Evolutionary conservation across 495 filamentous ascomycete genomes (phyloP).

Genomic region (Hypoxylon perforatum): DNA sequence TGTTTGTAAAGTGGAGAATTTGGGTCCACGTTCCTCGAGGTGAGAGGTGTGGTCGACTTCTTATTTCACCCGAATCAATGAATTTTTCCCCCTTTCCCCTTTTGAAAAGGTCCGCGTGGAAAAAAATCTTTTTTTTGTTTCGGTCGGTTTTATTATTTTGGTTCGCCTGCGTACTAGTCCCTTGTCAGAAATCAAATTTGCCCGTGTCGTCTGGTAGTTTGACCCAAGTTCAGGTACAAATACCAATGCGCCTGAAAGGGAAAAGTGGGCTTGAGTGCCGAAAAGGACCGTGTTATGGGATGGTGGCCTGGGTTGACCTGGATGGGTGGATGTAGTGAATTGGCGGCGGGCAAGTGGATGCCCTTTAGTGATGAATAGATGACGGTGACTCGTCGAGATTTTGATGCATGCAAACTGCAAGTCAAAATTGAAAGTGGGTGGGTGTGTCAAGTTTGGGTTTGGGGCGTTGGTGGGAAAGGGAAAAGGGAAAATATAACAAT

Average conservation of each 20-base stretch:
- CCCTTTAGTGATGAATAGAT: conserved; percentile 43
- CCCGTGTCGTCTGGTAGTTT: conserved; percentile 45
- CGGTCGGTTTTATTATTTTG: conserved; percentile 40
- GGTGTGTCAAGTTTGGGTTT: conserved; percentile 44
- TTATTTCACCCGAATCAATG: conserved; percentile 47
- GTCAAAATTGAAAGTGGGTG: conserved; percentile 48
- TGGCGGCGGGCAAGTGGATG: conserved; percentile 64
- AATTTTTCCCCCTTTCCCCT: conserved; percentile 32
- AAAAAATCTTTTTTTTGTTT: conserved; percentile 34
- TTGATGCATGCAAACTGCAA: conserved; percentile 51
- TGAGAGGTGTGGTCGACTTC: conserved; percentile 49
- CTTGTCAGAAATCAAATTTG: conserved; percentile 43
- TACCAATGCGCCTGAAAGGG: conserved; percentile 36
- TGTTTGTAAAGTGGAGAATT: conserved; percentile 52
- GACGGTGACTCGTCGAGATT: conserved; percentile 50
- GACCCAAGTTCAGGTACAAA: conserved; percentile 41
- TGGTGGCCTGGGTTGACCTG: too few species aligned
- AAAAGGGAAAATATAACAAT: conserved; percentile 35
- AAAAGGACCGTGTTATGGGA: conserved; percentile 43
- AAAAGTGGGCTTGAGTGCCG: conserved; percentile 51
- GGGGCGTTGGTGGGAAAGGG: conserved; percentile 20
- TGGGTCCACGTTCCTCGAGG: conserved; percentile 50
- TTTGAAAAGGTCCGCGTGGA: conserved; percentile 51
- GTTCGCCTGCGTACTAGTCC: conserved; percentile 43
- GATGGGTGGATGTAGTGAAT: conserved; percentile 47